Percentiles rank a stretch among this genome's conserved stretches.
These are phyloP conservation scores for Uronychia setigera DNA, from an alignment of 73 alveolate species.

Conservation along the genomic window DNA sequence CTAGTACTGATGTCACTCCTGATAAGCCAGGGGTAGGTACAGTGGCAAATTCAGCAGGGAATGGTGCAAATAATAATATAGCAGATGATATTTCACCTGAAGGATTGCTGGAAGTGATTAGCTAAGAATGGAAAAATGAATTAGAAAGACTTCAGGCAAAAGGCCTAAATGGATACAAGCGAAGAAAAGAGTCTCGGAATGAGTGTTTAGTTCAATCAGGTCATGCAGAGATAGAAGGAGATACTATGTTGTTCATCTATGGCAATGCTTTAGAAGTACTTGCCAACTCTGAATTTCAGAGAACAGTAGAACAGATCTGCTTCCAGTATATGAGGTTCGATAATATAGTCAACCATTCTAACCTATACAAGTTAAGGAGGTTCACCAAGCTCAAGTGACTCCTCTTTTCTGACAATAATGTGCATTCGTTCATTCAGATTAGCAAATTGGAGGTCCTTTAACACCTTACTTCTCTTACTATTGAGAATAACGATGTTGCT, in stretches of 20 bases:
- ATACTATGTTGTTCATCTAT: slow-evolving; percentile 83
- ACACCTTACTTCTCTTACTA: slow-evolving; percentile 69
- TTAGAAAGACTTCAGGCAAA: slow-evolving; percentile 70
- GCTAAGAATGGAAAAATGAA: slow-evolving; percentile 91
- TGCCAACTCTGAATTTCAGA: slow-evolving; percentile 81
- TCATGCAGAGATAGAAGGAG: slow-evolving; percentile 98
- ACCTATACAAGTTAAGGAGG: slow-evolving; percentile 71
- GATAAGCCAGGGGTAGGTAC: not conserved
- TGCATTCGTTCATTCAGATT: slow-evolving; percentile 85
- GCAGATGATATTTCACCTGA: slow-evolving; percentile 81
- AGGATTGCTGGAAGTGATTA: slow-evolving; percentile 77
- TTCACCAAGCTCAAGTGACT: slow-evolving; percentile 83
- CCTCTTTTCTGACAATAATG: slow-evolving; percentile 82
- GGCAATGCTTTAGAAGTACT: slow-evolving; percentile 95
- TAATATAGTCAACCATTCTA: slow-evolving; percentile 76
- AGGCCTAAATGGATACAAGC: slow-evolving; percentile 86
- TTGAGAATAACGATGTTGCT: slow-evolving; percentile 80
- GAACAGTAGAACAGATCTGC: slow-evolving; percentile 81
- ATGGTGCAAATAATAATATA: slow-evolving; percentile 7
- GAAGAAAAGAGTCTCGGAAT: slow-evolving; percentile 77
- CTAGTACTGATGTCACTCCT: not conserved
- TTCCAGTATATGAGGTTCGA: slow-evolving; percentile 92
- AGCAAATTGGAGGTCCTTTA: slow-evolving; percentile 89
- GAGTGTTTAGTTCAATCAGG: slow-evolving; percentile 92
- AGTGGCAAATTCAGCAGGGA: slow-evolving; percentile 19